A percentile compares a stretch with the other conserved stretches of the same genome.
These are phyloP conservation scores for Exophiala spinifera DNA, from an alignment of 2,329 filamentous ascomycete genomes.

Conservation along the genomic window DNA sequence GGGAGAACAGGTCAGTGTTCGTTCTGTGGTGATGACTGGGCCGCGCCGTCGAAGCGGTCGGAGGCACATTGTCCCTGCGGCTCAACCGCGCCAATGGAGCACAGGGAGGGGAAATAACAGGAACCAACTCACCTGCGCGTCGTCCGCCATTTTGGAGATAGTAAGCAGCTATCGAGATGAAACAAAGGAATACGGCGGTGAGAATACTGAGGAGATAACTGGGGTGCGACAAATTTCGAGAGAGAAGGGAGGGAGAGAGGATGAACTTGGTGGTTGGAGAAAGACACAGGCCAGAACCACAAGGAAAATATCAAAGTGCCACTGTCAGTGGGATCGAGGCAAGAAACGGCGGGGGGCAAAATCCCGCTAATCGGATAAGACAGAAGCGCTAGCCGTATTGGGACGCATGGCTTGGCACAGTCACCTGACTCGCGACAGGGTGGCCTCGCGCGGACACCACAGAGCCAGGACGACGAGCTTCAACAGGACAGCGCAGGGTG, in stretches of 20 bases:
- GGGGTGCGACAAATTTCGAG: conserved; percentile 19
- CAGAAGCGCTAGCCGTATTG: background rate
- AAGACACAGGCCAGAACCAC: conserved; percentile 18
- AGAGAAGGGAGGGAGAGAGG: conserved; percentile 29
- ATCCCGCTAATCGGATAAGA: background rate
- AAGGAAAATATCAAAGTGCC: conserved; percentile 21
- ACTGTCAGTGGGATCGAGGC: conserved; percentile 2
- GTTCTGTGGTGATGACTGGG: conserved; percentile 18
- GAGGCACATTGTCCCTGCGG: conserved; percentile 25
- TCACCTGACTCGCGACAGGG: background rate
- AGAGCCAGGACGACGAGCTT: too few relatives aligned
- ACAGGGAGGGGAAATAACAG: conserved; percentile 26
- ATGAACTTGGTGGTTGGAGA: conserved; percentile 12
- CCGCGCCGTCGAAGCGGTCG: conserved; percentile 27
- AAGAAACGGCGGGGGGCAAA: background rate
- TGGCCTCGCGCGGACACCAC: too few relatives aligned
- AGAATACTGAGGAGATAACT: conserved; percentile 19
- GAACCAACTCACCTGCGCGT: conserved; percentile 57
- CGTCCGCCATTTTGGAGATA: conserved; percentile 60
- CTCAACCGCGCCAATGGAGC: conserved; percentile 27
- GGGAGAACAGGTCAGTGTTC: conserved; percentile 19
- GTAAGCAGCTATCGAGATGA: conserved; percentile 24
- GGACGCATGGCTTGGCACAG: background rate
- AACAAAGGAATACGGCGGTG: conserved; percentile 26
- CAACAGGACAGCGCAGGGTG: too few relatives aligned